Percentiles rank a stretch among this genome's conserved stretches.
Evolutionary conservation across 805 yeast genomes (phyloP).

Genomic region (Zygotorulaspora chibaensis): DNA sequence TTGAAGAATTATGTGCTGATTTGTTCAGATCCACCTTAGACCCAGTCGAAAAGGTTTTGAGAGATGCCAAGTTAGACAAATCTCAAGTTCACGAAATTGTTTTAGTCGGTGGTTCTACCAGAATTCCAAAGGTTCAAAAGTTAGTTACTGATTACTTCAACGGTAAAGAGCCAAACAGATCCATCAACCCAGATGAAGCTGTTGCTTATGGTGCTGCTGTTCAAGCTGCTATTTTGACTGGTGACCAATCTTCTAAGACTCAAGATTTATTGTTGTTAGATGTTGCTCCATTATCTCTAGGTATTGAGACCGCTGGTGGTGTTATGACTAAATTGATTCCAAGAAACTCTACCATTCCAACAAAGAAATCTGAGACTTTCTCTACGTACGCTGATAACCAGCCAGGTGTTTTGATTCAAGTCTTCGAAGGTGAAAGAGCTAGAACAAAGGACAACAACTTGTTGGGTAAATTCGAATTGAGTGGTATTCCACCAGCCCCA

Average conservation of each 20-base stretch:
- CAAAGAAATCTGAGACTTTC: slow-evolving; percentile 97
- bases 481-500: slow-evolving; percentile 98
- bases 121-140: slow-evolving; percentile 98
- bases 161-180: slow-evolving; percentile 97
- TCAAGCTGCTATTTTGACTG: slow-evolving; percentile 96
- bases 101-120: slow-evolving; percentile 97
- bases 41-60: slow-evolving; percentile 95
- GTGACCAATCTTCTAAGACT: slow-evolving; percentile 96
- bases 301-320: slow-evolving; percentile 99
- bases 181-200: slow-evolving; percentile 99
- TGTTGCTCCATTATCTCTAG: slow-evolving; percentile 97
- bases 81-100: slow-evolving; percentile 91
- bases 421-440: slow-evolving; percentile 97
- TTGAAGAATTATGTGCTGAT: slow-evolving; percentile 96
- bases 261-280: slow-evolving; percentile 95
- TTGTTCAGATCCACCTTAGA: slow-evolving; percentile 91
- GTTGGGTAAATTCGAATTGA: slow-evolving; percentile 93
- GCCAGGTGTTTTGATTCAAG: slow-evolving; percentile 99
- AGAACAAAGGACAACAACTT: slow-evolving; percentile 94
- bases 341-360: slow-evolving; percentile 98
- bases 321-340: slow-evolving; percentile 98
- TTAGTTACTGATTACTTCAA: slow-evolving; percentile 95
- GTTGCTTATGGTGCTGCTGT: slow-evolving; percentile 99
- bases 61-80: slow-evolving; percentile 90
- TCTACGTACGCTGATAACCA: slow-evolving; percentile 98